Percentiles rank a stretch among this genome's conserved stretches.
Conservation (phyloP, 805 yeast species). For the Nakazawaea siamensis region DNA sequence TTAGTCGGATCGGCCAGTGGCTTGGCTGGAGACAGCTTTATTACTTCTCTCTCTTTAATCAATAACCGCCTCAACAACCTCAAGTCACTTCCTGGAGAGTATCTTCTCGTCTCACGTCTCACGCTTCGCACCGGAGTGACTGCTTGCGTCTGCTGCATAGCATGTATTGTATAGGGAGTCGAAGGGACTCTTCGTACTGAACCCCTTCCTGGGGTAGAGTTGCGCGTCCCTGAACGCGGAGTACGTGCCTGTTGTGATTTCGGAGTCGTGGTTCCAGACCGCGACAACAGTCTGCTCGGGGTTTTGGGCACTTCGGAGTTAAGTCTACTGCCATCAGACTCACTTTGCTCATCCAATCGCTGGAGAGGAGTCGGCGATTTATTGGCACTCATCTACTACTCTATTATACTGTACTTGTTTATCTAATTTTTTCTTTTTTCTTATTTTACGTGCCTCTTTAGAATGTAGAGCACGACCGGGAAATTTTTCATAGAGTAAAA, state of each 20-base stretch:
- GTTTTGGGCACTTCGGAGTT: conserved; percentile 9
- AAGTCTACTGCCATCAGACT: background rate
- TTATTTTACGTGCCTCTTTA: too few relatives aligned
- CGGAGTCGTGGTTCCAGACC: conserved; percentile 8
- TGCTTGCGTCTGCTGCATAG: conserved; percentile 16
- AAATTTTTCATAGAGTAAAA: background rate
- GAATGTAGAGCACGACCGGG: background rate
- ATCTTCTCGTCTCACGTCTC: conserved; percentile 13
- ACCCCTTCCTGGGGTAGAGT: conserved; percentile 10
- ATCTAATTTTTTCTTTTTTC: too few relatives aligned
- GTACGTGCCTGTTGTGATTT: conserved; percentile 5
- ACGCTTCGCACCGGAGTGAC: conserved; percentile 17
- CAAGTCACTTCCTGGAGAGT: conserved; percentile 24
- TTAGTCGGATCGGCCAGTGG: background rate
- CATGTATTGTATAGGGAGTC: conserved; percentile 23
- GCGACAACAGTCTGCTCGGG: conserved; percentile 7
- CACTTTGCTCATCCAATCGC: too few relatives aligned
- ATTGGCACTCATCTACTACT: too few relatives aligned
- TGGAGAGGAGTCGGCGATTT: conserved; percentile 6
- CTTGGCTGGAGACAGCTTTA: too few relatives aligned
- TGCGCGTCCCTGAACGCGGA: conserved; percentile 13
- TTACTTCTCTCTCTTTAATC: conserved; percentile 15
- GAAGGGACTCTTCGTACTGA: conserved; percentile 20
- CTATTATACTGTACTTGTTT: background rate
- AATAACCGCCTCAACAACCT: conserved; percentile 22